Evolutionary conservation across 1,139 yeast species (phyloP).

Genomic region (Scheffersomyces lignicola): DNA sequence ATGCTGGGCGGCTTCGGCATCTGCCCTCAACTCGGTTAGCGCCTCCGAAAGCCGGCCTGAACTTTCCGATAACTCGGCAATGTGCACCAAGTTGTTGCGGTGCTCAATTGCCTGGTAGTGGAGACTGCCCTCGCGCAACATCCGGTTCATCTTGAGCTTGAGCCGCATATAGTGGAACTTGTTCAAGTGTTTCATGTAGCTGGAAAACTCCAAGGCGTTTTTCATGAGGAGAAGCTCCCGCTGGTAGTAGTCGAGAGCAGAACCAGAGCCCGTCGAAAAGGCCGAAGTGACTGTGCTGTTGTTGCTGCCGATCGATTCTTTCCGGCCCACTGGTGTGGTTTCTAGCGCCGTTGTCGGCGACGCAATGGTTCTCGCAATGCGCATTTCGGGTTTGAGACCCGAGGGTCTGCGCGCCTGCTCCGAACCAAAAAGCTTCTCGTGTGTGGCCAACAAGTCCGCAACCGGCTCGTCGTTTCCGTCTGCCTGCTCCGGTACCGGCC

Average conservation of each 20-base stretch:
- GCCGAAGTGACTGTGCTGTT: background rate
- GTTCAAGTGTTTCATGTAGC: slow-evolving; percentile 53
- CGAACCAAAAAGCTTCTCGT: slow-evolving; percentile 30
- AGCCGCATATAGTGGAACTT: slow-evolving; percentile 46
- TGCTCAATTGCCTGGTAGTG: slow-evolving; percentile 3
- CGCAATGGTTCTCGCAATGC: slow-evolving; percentile 18
- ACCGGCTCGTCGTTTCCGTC: slow-evolving; percentile 18
- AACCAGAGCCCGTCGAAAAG: slow-evolving; percentile 16
- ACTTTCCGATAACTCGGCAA: slow-evolving; percentile 14
- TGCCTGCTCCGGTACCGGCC: slow-evolving; percentile 5
- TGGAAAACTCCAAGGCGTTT: slow-evolving; percentile 65
- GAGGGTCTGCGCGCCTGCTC: slow-evolving; percentile 1
- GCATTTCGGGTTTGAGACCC: slow-evolving; percentile 15
- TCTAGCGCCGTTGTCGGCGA: slow-evolving; percentile 27
- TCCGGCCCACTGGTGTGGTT: slow-evolving; percentile 21
- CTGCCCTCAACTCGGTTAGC: slow-evolving; percentile 7
- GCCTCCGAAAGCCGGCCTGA: slow-evolving; percentile 12
- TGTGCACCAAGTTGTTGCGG: slow-evolving; percentile 3
- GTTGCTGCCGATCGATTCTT: slow-evolving; percentile 4
- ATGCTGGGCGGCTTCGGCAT: too few species aligned
- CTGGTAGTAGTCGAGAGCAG: slow-evolving; percentile 46
- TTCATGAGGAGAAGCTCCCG: slow-evolving; percentile 58
- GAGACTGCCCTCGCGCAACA: slow-evolving; percentile 8
- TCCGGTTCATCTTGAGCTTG: slow-evolving; percentile 26
- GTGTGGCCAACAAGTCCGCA: slow-evolving; percentile 30